Conservation (phyloP, 768 basidiomycete species). For the Inosperma sp. region DNA sequence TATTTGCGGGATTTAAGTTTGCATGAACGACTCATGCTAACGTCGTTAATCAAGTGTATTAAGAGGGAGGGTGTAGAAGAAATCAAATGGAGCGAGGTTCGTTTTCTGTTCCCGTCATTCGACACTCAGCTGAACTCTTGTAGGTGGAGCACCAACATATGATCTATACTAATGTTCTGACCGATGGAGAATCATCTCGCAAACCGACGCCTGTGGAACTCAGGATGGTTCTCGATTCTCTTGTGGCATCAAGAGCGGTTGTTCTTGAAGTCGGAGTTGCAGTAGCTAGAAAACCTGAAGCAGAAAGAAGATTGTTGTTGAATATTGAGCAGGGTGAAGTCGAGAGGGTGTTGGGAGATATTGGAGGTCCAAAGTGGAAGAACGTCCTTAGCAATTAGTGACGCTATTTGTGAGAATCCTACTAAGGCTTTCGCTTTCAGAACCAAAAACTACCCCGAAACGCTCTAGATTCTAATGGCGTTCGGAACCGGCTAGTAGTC, state of each 20-base stretch:
- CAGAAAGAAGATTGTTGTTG: slow-evolving; percentile 70
- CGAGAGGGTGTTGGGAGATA: slow-evolving; percentile 77
- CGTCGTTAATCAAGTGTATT: slow-evolving; percentile 75
- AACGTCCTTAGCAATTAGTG: slow-evolving; percentile 38
- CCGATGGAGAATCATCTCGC: slow-evolving; percentile 46
- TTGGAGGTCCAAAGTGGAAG: slow-evolving; percentile 69
- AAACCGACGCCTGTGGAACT: slow-evolving; percentile 45
- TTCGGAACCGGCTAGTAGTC: too few relatives aligned
- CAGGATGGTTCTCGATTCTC: slow-evolving; percentile 62
- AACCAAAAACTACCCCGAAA: too few relatives aligned
- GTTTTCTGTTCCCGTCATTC: neutral
- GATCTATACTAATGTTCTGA: slow-evolving; percentile 61
- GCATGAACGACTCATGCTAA: slow-evolving; percentile 86
- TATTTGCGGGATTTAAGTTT: slow-evolving; percentile 79
- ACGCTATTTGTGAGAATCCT: too few relatives aligned
- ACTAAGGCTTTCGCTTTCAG: too few relatives aligned
- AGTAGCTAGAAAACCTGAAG: slow-evolving; percentile 49
- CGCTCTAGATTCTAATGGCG: too few relatives aligned
- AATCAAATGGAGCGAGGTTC: slow-evolving; percentile 78
- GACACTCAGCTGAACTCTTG: neutral
- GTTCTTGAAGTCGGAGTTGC: slow-evolving; percentile 61
- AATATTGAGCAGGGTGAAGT: slow-evolving; percentile 83
- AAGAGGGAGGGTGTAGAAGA: slow-evolving; percentile 83
- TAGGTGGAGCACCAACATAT: slow-evolving; percentile 76
- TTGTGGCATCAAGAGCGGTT: slow-evolving; percentile 74